These are phyloP conservation scores for Ceratocystis cubensis DNA, from an alignment of 2,329 filamentous ascomycete species.

Conservation along the genomic window DNA sequence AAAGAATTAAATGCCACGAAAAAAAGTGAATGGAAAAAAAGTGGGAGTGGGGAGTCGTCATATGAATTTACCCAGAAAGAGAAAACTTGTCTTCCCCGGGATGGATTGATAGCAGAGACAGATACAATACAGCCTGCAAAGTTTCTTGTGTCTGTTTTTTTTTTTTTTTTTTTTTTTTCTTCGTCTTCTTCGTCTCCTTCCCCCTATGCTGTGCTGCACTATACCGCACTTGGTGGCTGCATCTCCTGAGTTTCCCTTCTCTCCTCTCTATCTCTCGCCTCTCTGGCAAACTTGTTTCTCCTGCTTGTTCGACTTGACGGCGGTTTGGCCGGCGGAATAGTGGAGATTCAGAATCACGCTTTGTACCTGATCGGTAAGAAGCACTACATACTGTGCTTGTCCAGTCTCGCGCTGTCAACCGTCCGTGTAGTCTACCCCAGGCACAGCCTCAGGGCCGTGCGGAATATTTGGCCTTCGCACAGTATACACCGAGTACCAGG, in stretches of 20 bases:
- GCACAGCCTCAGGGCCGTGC: not conserved
- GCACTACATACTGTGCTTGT: not conserved
- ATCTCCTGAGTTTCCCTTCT: not conserved
- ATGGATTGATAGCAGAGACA: not conserved
- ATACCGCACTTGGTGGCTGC: no score
- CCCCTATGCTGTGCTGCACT: not conserved
- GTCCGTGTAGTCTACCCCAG: not conserved
- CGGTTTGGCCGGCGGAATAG: conserved; percentile 48
- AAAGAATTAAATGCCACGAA: not conserved
- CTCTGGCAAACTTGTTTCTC: not conserved
- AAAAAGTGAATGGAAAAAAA: not conserved
- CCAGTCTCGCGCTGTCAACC: not conserved
- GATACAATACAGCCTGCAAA: not conserved
- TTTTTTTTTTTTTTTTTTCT: not conserved
- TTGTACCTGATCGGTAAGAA: not conserved
- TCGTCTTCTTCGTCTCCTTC: not conserved
- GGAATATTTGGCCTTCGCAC: not conserved
- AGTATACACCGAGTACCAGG: conserved; percentile 15
- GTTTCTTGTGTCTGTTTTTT: not conserved
- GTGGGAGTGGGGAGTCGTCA: not conserved
- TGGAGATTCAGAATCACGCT: conserved; percentile 23
- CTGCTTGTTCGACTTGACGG: conserved; percentile 34
- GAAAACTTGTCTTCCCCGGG: not conserved
- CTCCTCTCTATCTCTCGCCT: not conserved
- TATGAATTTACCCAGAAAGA: conserved; percentile 2